Base-by-base conservation (phyloP, 2,329 filamentous ascomycete species). In the Cladophialophora immunda region DNA sequence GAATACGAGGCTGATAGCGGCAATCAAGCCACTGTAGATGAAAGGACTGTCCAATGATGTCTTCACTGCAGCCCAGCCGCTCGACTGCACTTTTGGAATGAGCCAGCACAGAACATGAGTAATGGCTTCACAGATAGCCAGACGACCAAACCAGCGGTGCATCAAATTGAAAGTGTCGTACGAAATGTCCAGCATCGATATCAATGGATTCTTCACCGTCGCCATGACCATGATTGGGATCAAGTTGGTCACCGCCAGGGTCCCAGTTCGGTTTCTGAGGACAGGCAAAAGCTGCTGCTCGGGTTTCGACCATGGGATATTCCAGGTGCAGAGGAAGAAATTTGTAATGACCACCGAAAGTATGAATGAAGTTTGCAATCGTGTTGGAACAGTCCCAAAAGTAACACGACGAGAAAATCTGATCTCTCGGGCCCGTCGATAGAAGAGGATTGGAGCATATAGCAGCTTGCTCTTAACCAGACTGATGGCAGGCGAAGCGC, bases 61-160 rank as follows among this genome's bases (percentile, higher is more conserved):
- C 27, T 68, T 72, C 38, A 81, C 73, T 9, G 72, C 70, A 2
- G 67, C 64, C 81, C 80, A 83, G 56, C 80, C 78, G 2, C 75
- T 64, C 53, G 72, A 71, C 45, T 81, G 71, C 17, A 89, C 83
- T 70, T 89, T 89, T 65, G 93, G 92, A 72, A 92, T 86, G 25
- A 88, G 81, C 92, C 93, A 97, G 52, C 87, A 87, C 41, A 87
- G 73, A 1, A 89, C 89, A 79, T 96, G 92, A 15, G 90, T 83
- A 56, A 93, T 73, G n/a, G 85, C 81, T 76, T 94, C 89, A 1
- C 89, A 65, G 27, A 92, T 86, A 47, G 91, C 86, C 58, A 93
- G 86, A 41, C 92, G 87, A 50, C 90, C 92, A 70, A 92, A 86
- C 90, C 91, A 94, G 74, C 92, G 87, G 78, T 95, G 92, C 65